Conservation (phyloP, 2,329 filamentous ascomycete genomes). For the Colletotrichum lini region DNA sequence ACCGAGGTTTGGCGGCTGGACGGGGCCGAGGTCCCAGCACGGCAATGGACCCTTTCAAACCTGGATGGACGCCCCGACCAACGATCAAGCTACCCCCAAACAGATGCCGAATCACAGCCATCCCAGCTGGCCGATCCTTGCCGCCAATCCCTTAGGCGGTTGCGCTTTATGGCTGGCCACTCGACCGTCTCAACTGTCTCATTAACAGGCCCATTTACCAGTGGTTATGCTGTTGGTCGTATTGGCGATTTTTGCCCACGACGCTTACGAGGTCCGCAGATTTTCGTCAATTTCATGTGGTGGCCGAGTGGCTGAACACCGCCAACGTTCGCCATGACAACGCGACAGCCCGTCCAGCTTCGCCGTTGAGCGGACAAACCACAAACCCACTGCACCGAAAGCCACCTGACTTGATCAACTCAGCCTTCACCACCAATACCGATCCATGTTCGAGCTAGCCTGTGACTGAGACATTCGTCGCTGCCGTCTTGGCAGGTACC, state of each 20-base stretch:
- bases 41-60: constrained; percentile 9
- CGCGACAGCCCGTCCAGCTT: constrained; percentile 5
- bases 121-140: constrained; percentile 33
- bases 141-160: constrained; percentile 28
- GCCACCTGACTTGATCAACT: neutral
- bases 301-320: neutral
- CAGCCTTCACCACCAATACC: neutral
- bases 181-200: constrained; percentile 4
- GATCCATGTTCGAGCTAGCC: constrained; percentile 8
- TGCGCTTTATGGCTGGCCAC: constrained; percentile 10
- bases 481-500: constrained; percentile 30
- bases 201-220: neutral
- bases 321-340: constrained; percentile 23
- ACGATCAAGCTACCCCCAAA: constrained; percentile 23
- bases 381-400: constrained; percentile 15
- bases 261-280: neutral
- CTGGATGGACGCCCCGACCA: constrained; percentile 33
- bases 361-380: constrained; percentile 21
- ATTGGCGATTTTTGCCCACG: neutral
- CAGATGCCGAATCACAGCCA: constrained; percentile 34
- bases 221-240: neutral
- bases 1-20: constrained; percentile 6
- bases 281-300: neutral
- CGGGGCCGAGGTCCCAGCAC: constrained; percentile 28
- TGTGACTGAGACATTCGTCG: constrained; percentile 23